Percentiles rank a stretch among this genome's conserved stretches.
These are phyloP conservation scores for Plantago major DNA, from an alignment of 257 asterid genomes.

Conservation along the genomic window DNA sequence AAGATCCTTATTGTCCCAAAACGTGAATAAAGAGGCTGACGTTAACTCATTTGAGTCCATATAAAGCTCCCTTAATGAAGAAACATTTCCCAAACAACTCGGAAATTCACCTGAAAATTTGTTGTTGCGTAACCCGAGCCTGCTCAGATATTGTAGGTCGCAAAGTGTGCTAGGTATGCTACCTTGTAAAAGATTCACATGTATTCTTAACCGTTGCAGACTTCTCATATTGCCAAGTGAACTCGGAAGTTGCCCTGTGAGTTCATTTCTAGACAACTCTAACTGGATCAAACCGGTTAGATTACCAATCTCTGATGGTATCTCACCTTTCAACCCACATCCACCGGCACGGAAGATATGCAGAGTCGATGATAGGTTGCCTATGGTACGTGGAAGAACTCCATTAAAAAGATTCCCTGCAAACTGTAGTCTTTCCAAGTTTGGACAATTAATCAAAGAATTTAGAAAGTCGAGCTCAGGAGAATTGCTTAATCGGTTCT, in stretches of 20 bases:
- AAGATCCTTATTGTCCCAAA: slow-evolving; percentile 12
- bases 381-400: slow-evolving; percentile 15
- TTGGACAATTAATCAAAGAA: slow-evolving; percentile 11
- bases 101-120: slow-evolving; percentile 14
- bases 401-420: slow-evolving; percentile 6
- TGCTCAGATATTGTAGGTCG: slow-evolving; percentile 4
- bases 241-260: slow-evolving; percentile 13
- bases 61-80: slow-evolving; percentile 11
- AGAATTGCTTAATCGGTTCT: slow-evolving; percentile 6
- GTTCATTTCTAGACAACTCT: neutral
- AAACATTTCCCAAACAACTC: slow-evolving; percentile 15
- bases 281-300: slow-evolving; percentile 14
- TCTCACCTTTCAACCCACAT: slow-evolving; percentile 10
- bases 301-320: slow-evolving; percentile 16
- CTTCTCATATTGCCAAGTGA: slow-evolving; percentile 14
- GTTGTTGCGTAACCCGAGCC: neutral
- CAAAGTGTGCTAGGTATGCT: slow-evolving; percentile 8
- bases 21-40: neutral
- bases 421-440: neutral
- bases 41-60: slow-evolving; percentile 14
- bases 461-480: slow-evolving; percentile 17
- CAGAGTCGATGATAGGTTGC: slow-evolving; percentile 16
- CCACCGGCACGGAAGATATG: neutral
- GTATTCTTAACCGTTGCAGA: neutral
- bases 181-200: slow-evolving; percentile 3